phyloP scores from a whole-genome alignment of 257 asterid genomes.

The Plantago major region DNA sequence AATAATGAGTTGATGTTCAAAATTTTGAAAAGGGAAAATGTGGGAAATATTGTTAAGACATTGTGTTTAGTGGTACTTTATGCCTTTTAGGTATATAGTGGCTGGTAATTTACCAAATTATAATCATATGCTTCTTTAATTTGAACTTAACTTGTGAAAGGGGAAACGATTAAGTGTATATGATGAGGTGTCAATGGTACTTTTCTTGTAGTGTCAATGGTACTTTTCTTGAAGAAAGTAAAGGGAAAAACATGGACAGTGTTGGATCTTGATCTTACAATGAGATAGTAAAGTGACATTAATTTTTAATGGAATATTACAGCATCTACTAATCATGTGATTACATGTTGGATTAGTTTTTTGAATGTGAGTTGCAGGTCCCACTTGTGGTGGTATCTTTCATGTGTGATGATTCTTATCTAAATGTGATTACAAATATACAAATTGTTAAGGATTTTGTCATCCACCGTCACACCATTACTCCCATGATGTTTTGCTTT shows the following conservation, averaged over 20 bases:
- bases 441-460: constrained; percentile 14
- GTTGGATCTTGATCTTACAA: constrained; percentile 34
- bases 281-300: constrained; percentile 14
- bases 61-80: background rate
- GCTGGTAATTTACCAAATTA: constrained; percentile 11
- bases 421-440: constrained; percentile 6
- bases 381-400: constrained; percentile 28
- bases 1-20: no score
- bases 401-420: constrained; percentile 52
- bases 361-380: constrained; percentile 35
- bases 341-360: constrained; percentile 41
- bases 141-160: constrained; percentile 57
- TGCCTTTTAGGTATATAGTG: background rate
- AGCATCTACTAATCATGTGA: constrained; percentile 58
- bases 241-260: constrained; percentile 20
- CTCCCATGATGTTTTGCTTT: constrained; percentile 23
- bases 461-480: constrained; percentile 19
- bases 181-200: constrained; percentile 6
- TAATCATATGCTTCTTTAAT: constrained; percentile 39
- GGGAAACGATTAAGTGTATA: constrained; percentile 40
- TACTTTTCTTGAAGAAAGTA: constrained; percentile 6
- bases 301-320: constrained; percentile 22
- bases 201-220: constrained; percentile 7
- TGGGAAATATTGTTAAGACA: background rate
- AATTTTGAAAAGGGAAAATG: background rate